Evolutionary conservation across 306 rosid genomes (phyloP).

Genomic region (Trifolium pratense): DNA sequence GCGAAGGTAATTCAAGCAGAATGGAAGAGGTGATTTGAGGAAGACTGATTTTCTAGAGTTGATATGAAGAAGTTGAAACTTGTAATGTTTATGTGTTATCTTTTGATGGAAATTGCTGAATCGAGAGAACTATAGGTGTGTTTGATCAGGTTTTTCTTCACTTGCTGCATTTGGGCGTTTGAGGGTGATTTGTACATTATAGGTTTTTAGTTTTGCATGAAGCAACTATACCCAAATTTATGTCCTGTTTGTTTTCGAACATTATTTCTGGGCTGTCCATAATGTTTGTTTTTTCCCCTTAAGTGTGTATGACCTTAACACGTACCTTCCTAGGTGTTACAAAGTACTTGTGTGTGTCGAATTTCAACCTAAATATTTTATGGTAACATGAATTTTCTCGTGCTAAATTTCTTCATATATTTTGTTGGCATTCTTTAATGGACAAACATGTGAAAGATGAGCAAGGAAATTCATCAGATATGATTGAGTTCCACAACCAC

Average conservation of each 20-base stretch:
- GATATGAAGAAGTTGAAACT: conserved; percentile 48
- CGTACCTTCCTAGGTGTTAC: conserved; percentile 18
- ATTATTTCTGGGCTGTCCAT: conserved; percentile 50
- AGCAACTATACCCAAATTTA: conserved; percentile 45
- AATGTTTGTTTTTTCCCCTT: conserved; percentile 17
- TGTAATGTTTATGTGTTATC: conserved; percentile 43
- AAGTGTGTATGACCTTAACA: conserved; percentile 40
- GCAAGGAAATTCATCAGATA: not conserved
- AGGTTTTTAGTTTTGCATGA: conserved; percentile 62
- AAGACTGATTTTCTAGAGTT: conserved; percentile 41
- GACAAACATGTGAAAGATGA: not conserved
- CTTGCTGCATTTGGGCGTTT: conserved; percentile 68
- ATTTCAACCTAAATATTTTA: conserved; percentile 17
- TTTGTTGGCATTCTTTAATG: not conserved
- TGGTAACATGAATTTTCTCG: conserved; percentile 5
- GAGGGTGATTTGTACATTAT: conserved; percentile 94
- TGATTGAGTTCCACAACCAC: no score
- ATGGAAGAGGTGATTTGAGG: conserved; percentile 76
- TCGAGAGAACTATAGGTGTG: conserved; percentile 54
- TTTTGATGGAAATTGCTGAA: conserved; percentile 50
- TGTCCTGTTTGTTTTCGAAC: conserved; percentile 49
- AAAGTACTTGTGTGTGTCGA: conserved; percentile 8
- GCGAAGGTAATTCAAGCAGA: conserved; percentile 86
- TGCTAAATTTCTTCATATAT: not conserved
- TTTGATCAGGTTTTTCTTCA: conserved; percentile 48